These are phyloP conservation scores for Gossypium aridum DNA, from an alignment of 441 rosid genomes.

Conservation along the genomic window DNA sequence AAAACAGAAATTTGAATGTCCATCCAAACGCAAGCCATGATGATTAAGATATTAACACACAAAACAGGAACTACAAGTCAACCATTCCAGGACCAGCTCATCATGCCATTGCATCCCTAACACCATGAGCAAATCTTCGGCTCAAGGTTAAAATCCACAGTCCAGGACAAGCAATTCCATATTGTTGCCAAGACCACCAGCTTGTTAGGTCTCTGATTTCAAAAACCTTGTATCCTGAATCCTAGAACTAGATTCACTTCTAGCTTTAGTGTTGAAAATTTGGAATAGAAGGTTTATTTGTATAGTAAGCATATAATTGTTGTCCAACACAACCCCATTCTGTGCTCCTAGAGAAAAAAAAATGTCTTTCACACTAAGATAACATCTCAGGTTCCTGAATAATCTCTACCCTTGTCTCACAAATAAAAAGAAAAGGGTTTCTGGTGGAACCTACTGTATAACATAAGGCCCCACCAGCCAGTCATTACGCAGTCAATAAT, in stretches of 20 bases:
- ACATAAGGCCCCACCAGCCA: background rate
- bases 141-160: background rate
- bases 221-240: too few species aligned
- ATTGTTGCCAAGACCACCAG: too few species aligned
- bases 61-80: background rate
- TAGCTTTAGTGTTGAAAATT: too few species aligned
- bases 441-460: background rate
- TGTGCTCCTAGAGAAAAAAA: background rate
- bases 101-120: slow-evolving; percentile 12
- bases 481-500: background rate
- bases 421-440: background rate
- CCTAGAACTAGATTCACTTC: too few species aligned
- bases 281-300: too few species aligned
- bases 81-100: slow-evolving; percentile 3
- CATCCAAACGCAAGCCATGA: background rate
- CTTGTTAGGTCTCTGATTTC: too few species aligned
- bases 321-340: too few species aligned
- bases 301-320: too few species aligned
- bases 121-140: slow-evolving; percentile 7
- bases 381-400: background rate
- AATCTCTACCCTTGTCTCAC: background rate
- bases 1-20: background rate
- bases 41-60: background rate
- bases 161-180: background rate
- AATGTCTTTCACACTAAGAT: background rate